Evolutionary conservation across 441 rosid genomes (phyloP).

Genomic region (Biscutella auriculata): DNA sequence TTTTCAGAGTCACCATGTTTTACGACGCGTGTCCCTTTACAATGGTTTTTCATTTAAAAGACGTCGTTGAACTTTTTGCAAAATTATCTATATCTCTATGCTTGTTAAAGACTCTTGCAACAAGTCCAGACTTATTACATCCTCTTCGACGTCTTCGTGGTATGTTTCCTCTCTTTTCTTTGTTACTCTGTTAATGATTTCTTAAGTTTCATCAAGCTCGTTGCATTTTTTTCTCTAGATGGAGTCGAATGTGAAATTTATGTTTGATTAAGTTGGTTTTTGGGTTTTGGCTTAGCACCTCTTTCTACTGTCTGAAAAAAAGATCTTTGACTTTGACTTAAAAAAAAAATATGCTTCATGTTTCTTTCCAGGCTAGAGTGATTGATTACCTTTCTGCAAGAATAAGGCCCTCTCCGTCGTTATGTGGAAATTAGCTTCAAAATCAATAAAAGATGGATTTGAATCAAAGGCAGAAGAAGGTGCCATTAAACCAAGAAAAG

Average conservation of each 20-base stretch:
- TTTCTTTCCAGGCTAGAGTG: not conserved
- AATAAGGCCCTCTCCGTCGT: not conserved
- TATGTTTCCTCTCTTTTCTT: not conserved
- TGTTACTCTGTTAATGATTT: not conserved
- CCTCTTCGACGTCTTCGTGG: not conserved
- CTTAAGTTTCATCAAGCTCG: not conserved
- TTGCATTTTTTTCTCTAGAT: not conserved
- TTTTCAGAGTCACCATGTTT: constrained; percentile 10
- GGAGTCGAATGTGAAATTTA: not conserved
- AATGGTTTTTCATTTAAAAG: not conserved
- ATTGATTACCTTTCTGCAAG: no score
- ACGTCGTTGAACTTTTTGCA: not conserved
- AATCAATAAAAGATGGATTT: constrained; percentile 25
- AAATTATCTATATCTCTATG: not conserved
- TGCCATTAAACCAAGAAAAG: constrained; percentile 18
- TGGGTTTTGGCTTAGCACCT: no score
- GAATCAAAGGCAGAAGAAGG: constrained; percentile 24
- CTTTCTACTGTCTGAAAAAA: no score
- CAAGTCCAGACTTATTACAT: not conserved
- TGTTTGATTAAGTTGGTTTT: not conserved
- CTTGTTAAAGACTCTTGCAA: not conserved
- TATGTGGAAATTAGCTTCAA: constrained; percentile 63
- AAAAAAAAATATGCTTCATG: not conserved
- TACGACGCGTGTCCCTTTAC: constrained; percentile 12
- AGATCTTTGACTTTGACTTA: no score